phyloP scores from a whole-genome alignment of 345 rosid genomes.

The Lepidium africanum region DNA sequence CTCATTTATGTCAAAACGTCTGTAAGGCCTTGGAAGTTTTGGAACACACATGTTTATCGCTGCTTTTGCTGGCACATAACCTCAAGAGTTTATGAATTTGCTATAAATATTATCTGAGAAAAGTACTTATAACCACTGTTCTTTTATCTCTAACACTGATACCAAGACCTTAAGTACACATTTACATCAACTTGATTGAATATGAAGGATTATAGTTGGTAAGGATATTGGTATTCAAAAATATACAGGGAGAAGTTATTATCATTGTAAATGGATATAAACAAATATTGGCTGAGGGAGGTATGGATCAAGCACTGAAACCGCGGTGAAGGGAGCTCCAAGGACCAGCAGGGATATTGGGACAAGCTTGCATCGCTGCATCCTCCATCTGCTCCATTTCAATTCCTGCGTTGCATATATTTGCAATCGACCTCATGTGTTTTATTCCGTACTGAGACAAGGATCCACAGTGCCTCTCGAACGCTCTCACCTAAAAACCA shows the following conservation, averaged over 20 bases:
- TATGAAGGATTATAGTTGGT: neutral
- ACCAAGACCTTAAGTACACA: neutral
- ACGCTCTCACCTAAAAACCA: conserved; percentile 62
- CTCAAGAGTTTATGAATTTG: neutral
- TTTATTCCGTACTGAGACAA: conserved; percentile 87
- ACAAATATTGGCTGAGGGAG: neutral
- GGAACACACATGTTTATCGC: no score
- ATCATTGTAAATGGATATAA: neutral
- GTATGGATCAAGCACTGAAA: conserved; percentile 53
- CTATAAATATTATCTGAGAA: no score
- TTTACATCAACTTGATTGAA: neutral
- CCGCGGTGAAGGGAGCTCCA: conserved; percentile 81
- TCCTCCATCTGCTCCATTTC: conserved; percentile 47
- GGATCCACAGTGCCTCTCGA: conserved; percentile 79
- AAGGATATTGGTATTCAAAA: neutral
- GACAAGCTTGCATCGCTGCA: conserved; percentile 80
- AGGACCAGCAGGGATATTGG: conserved; percentile 48
- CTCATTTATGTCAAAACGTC: no score
- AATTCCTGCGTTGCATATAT: conserved; percentile 81
- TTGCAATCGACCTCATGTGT: conserved; percentile 85
- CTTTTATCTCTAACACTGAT: neutral
- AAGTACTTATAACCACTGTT: neutral
- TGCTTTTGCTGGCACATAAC: no score
- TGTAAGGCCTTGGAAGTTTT: no score
- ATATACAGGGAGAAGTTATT: neutral